Conservation (phyloP, 2,329 filamentous ascomycete species). For the Cryphonectria carpinicola region DNA sequence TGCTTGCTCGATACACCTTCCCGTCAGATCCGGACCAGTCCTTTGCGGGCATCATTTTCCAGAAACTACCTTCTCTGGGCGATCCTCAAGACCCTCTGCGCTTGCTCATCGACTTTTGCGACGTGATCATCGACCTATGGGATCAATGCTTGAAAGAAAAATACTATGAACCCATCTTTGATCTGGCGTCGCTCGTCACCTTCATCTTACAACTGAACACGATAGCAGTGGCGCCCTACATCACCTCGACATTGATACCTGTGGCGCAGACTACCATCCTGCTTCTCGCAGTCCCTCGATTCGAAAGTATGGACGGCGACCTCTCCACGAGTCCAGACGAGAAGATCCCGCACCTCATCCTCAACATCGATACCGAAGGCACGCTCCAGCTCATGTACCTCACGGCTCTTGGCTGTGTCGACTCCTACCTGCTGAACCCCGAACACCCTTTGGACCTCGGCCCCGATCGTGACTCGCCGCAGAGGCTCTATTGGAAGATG, state of each 20-base stretch:
- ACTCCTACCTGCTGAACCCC: constrained; percentile 26
- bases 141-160: constrained; percentile 66
- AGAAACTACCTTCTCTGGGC: constrained; percentile 64
- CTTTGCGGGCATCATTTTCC: constrained; percentile 69
- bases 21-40: constrained; percentile 66
- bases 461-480: constrained; percentile 35
- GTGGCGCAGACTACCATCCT: constrained; percentile 63
- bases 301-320: constrained; percentile 53
- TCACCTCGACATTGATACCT: constrained; percentile 61
- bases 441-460: constrained; percentile 26
- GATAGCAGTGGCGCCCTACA: constrained; percentile 58
- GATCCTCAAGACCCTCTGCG: constrained; percentile 52
- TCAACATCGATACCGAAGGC: constrained; percentile 64
- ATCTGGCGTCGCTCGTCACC: constrained; percentile 66
- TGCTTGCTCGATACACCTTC: constrained; percentile 65
- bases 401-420: constrained; percentile 60
- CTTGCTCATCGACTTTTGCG: constrained; percentile 67
- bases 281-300: constrained; percentile 60
- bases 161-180: constrained; percentile 64
- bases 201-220: constrained; percentile 68
- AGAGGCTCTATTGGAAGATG: constrained; percentile 65
- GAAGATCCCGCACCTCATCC: constrained; percentile 48
- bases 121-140: constrained; percentile 70
- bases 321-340: constrained; percentile 47
- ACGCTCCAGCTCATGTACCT: constrained; percentile 70